Conservation (phyloP, 495 filamentous ascomycete genomes). For the Podospora fimiseda region DNA sequence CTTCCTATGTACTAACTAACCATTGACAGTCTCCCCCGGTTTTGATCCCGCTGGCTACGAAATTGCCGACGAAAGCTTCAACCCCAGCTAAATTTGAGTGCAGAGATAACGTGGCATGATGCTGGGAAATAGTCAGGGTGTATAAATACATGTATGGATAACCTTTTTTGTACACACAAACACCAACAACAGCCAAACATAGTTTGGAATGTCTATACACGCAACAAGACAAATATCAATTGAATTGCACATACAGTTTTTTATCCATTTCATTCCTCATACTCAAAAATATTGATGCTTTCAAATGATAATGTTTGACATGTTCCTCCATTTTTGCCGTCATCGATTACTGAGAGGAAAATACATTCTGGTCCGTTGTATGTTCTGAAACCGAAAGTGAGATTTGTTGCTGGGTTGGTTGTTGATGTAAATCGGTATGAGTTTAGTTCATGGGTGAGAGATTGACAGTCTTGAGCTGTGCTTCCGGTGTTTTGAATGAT, state of each 20-base stretch:
- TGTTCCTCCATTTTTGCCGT: neutral
- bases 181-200: too few species aligned
- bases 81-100: neutral
- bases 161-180: neutral
- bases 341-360: neutral
- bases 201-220: too few species aligned
- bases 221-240: too few species aligned
- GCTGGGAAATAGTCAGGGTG: neutral
- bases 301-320: neutral
- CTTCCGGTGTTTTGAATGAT: neutral
- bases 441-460: too few species aligned
- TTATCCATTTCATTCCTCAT: neutral
- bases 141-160: too few species aligned
- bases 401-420: neutral
- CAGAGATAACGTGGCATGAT: neutral
- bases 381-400: neutral
- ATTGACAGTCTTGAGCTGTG: neutral
- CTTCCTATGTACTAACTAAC: too few species aligned
- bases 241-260: too few species aligned
- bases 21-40: conserved; percentile 8
- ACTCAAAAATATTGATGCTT: neutral
- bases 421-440: neutral
- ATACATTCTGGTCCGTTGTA: neutral
- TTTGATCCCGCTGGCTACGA: conserved; percentile 3
- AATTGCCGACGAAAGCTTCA: neutral